These are phyloP conservation scores for Ilyonectria mors-panacis DNA, from an alignment of 2,329 filamentous ascomycete species.

Conservation along the genomic window DNA sequence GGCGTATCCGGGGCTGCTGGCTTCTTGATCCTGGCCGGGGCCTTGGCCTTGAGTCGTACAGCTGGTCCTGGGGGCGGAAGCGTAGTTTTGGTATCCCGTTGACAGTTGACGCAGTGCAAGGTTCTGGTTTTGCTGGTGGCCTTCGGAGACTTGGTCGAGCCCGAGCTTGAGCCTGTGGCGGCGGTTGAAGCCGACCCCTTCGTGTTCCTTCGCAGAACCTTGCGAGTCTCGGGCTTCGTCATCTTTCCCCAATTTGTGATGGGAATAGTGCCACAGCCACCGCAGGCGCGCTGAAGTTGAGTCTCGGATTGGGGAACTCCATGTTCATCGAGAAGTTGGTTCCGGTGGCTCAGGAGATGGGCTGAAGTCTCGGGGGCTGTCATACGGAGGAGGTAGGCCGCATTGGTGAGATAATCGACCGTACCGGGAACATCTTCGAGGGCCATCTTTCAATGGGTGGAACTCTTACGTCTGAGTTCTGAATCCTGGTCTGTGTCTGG, in stretches of 20 bases:
- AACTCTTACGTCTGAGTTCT: not conserved
- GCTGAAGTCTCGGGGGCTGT: slow-evolving; percentile 71
- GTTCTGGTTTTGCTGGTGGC: slow-evolving; percentile 54
- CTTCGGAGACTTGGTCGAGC: slow-evolving; percentile 2
- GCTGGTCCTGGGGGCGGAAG: slow-evolving; percentile 57
- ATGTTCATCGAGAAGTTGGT: slow-evolving; percentile 64
- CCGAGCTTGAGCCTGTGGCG: not conserved
- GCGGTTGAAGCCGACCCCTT: slow-evolving; percentile 22
- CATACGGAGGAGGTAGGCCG: slow-evolving; percentile 69
- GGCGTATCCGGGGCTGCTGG: slow-evolving; percentile 42
- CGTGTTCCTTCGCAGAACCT: slow-evolving; percentile 24
- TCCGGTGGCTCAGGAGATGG: slow-evolving; percentile 70
- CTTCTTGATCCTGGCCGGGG: slow-evolving; percentile 39
- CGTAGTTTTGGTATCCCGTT: slow-evolving; percentile 58
- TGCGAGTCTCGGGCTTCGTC: slow-evolving; percentile 56
- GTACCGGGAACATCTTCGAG: slow-evolving; percentile 46
- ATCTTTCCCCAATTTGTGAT: slow-evolving; percentile 64
- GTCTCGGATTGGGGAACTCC: slow-evolving; percentile 60
- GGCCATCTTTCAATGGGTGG: slow-evolving; percentile 35
- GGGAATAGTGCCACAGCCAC: slow-evolving; percentile 73
- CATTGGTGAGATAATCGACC: slow-evolving; percentile 68
- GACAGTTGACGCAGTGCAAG: slow-evolving; percentile 63
- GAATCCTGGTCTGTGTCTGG: not conserved
- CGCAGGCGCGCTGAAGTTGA: slow-evolving; percentile 70
- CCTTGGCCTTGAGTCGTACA: slow-evolving; percentile 43